Base-by-base conservation (phyloP, 2,329 filamentous ascomycete genomes). In the Colletotrichum scovillei region DNA sequence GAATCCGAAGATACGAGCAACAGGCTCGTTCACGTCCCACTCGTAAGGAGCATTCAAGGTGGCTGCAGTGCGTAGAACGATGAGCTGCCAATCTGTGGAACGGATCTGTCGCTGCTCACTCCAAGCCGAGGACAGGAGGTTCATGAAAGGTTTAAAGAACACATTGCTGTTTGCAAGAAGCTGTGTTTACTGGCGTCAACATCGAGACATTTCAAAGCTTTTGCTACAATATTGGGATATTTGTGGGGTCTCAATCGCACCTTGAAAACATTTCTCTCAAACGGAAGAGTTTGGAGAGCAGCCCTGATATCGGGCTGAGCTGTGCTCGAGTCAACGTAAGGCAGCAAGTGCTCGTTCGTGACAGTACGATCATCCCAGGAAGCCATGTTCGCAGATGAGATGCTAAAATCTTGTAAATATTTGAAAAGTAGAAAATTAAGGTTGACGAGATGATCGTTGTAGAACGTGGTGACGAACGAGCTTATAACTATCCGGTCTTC, bases 1-100 rank as follows among this genome's bases (percentile, higher is more conserved):
- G 8, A 77, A 67, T 53, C 75, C 70, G 65, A 74, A 76, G 53
- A 76, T 63, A 9, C 68, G 69, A 4, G 76, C 77, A 6, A 78
- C 77, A 14, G 77, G 77, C 28, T 72, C 69, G 63, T 78, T 78
- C 72, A 78, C 76, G 19, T 78, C 77, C 72, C 73, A 77, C 24
- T 77, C 77, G 64, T 78, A 78, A 24, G 72, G 70, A 38, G 77
- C 77, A 38, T 76, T 69, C 7, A 78, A 71, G 4, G 71, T 74
- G 19, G 75, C 75, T 22, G 77, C 76, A 22, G 73, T 76, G 63
- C 77, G 77, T 11, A 78, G 75, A 12, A 78, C 77, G 26, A 75
- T 65, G 35, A 77, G 74, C 62, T 78, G 77, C 77, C 76, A 75
- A 14, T 76, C 74, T 1, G 72, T 66, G 22, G 73, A 69, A 19